These are phyloP conservation scores for Leucogyrophana mollusca DNA, from an alignment of 768 basidiomycete species.

Conservation along the genomic window DNA sequence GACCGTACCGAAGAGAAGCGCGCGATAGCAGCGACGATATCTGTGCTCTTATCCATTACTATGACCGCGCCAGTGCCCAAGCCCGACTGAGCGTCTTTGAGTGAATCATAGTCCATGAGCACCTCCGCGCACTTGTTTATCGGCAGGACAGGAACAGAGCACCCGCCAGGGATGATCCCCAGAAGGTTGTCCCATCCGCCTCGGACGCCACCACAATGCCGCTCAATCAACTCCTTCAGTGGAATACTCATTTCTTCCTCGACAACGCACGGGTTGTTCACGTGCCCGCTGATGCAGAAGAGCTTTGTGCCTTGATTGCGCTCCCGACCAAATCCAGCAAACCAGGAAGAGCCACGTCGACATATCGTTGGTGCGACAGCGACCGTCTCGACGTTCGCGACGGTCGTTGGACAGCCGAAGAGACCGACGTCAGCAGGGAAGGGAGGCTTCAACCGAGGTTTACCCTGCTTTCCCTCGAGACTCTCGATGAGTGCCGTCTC, in stretches of 20 bases:
- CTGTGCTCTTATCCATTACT: conserved; percentile 98
- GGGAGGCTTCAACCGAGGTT: conserved; percentile 95
- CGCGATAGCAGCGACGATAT: conserved; percentile 91
- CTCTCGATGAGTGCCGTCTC: conserved; percentile 98
- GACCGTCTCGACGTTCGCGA: conserved; percentile 98
- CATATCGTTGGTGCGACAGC: conserved; percentile 97
- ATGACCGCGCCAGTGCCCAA: conserved; percentile 98
- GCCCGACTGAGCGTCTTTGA: conserved; percentile 95
- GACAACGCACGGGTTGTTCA: conserved; percentile 96
- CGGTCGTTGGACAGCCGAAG: conserved; percentile 96
- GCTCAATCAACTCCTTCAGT: conserved; percentile 88
- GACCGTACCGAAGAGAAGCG: conserved; percentile 81
- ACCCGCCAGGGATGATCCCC: conserved; percentile 95
- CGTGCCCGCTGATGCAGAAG: conserved; percentile 95
- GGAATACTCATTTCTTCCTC: conserved; percentile 99
- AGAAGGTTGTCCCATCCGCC: conserved; percentile 98
- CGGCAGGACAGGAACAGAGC: conserved; percentile 91
- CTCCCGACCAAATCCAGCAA: conserved; percentile 87
- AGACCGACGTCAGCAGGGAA: conserved; percentile 98
- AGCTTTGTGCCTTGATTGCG: conserved; percentile 97
- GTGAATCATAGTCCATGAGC: conserved; percentile 97
- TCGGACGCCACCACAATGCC: conserved; percentile 92
- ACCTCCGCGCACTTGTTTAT: conserved; percentile 82
- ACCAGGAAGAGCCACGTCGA: conserved; percentile 86
- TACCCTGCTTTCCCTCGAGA: conserved; percentile 97